Base-by-base conservation (phyloP, 352 stramenopile genomes). In the Phytophthora pisi region DNA sequence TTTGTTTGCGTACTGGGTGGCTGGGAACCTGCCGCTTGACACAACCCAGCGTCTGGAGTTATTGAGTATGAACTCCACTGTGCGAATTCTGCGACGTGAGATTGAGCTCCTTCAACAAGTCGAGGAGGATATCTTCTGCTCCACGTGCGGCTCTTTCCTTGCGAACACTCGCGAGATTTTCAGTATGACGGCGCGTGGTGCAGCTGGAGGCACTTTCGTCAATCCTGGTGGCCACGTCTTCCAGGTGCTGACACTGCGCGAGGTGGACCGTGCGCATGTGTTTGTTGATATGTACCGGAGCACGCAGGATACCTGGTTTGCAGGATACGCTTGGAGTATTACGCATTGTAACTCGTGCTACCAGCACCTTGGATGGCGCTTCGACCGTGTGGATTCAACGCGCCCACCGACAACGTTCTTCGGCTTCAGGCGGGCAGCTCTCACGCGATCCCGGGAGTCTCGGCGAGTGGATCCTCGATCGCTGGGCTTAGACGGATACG, bases 311-410 rank as follows among this genome's bases (percentile, higher is more conserved):
- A 90, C 81, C 43, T 96, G 88, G 88, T 96, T 95, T 59, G 69
- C 81, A 1, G 84, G 85, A 4, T 96, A 92, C 61, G 62, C 83
- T 26, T 96, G 88, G 88, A 93, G 86, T 64, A 91, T 93, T 46
- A 78, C 82, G 58, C 76, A 92, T 63, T 96, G 88, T 52, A 71
- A 73, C 51, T 64, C 72, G 15, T 96, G 88, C 72, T 80, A 81
- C 58, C 72, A 68, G 9, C 88, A 95, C 61, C 73, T 96, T 15
- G 88, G 88, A 3, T 96, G 88, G 88, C 78, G 84, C 36, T 96
- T 94, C 40, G 80, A 92, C 49, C 57, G 38, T 4, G 77, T 79
- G 15, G 73, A 83, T 49, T 65, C 55, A 4, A 61, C 56, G 8
- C 51, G 34, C 13, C 7, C 62, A 5, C 86, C 84, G 5, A 47